Base-by-base conservation (phyloP, 352 stramenopile species). In the Pythium guiyangense region DNA sequence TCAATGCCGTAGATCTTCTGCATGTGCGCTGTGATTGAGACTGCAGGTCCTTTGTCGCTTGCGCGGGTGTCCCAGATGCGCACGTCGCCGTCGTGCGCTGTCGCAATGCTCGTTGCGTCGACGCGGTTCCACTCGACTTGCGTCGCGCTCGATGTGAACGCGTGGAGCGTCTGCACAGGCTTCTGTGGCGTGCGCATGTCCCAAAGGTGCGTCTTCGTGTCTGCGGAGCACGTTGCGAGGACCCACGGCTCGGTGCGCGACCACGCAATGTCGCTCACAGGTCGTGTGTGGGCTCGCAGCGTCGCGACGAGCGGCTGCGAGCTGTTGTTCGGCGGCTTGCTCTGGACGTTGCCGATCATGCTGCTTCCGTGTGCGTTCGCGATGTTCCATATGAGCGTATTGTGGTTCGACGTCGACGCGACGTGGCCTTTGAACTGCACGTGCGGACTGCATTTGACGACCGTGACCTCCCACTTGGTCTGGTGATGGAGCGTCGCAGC, bases 371-470 rank as follows among this genome's bases (percentile, higher is more conserved):
- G 59, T 42, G 57, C 64, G 29, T 62, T 57, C 14, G 70, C 51
- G 43, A 94, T 74, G 57, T 91, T 72, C 84, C 84, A 94, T 37
- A 94, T 79, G 45, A 94, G 74, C 40, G 81, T 90, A 58, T 90
- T 87, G 45, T 84, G 72, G 66, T 92, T 89, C 44, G 80, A 89
- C 40, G 84, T 90, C 15, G 84, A 90, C 6, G 83, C 82, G 27
- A 92, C 81, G 60, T 80, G 69, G 57, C 65, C 71, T 59, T 77
- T 77, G 63, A 79, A 86, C n/a, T 77, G 63, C 35, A 70, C 67
- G 44, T 90, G 79, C 39, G 82, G 84, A 52, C 88, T 90, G 63
- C 84, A 94, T 56, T 86, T 83, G 42, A 88, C 84, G 29, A 92
- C 84, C 3, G 79, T 65, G 47, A 92, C 83, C 44, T 92, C 82